These are phyloP conservation scores for Erigeron canadensis DNA, from an alignment of 129 eudicot species.

Conservation along the genomic window DNA sequence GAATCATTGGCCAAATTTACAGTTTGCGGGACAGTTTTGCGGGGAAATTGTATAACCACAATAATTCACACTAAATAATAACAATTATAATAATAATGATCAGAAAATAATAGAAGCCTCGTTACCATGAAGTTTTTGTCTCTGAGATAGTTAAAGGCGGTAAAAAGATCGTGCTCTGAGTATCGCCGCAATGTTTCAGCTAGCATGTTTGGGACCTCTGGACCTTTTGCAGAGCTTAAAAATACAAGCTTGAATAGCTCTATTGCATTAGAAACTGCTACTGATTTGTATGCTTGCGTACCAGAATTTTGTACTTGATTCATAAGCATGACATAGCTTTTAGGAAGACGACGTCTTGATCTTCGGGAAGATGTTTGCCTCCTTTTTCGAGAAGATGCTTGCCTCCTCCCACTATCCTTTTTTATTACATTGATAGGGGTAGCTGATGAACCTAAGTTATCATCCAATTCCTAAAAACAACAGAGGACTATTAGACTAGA, in stretches of 20 bases:
- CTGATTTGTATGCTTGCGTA: constrained; percentile 53
- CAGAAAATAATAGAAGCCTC: neutral
- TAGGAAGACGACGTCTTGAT: constrained; percentile 46
- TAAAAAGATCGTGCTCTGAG: constrained; percentile 91
- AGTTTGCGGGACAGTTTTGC: too few species aligned
- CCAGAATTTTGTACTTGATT: constrained; percentile 36
- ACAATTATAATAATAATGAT: neutral
- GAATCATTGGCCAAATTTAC: too few species aligned
- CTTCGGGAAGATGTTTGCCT: constrained; percentile 39
- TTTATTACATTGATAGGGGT: constrained; percentile 33
- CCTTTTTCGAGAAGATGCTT: constrained; percentile 38
- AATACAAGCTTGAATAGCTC: constrained; percentile 92
- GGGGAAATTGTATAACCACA: too few species aligned
- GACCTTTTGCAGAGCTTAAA: constrained; percentile 57
- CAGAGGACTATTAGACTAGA: too few species aligned
- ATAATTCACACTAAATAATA: too few species aligned
- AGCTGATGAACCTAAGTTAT: constrained; percentile 29
- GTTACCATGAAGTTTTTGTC: constrained; percentile 78
- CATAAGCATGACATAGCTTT: constrained; percentile 47
- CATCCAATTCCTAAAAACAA: constrained; percentile 25
- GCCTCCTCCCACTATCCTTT: constrained; percentile 29
- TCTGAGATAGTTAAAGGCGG: constrained; percentile 82
- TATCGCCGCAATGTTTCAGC: constrained; percentile 82
- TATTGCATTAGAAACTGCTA: constrained; percentile 87
- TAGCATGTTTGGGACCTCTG: constrained; percentile 54